Evolutionary conservation across 1,284 basidiomycete species (phyloP), one percentile per base, ranked within the genome.

Genomic region (Trichosporon sp.): DNA sequence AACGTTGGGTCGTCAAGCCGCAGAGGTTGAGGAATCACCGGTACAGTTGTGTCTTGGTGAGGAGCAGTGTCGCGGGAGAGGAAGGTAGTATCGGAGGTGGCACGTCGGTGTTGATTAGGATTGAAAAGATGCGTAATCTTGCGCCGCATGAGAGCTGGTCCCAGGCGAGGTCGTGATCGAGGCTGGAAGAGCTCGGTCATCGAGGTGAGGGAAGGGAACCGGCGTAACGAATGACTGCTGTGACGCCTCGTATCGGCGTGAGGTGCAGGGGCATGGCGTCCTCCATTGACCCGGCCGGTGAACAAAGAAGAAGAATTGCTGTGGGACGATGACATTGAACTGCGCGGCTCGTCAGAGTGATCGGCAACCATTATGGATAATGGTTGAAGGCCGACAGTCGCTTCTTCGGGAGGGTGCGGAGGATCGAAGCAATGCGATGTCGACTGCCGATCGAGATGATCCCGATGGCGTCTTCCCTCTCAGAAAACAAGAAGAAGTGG

Each of bases 91-190:
- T 54, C 25, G 49, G 49, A 54, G 14, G 16, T 16, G 16, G 25
- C 19, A 8, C 49, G 49, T 54, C 49, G 49, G 7, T 54, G 49
- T 2, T 31, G 49, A 7, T 14, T 49, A 9, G 25, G 6, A 16
- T 31, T 54, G 49, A 54, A 54, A 27, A 54, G 49, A n/a, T 54
- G 49, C 13, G 49, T 29, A n/a, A 54, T 54, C 49, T 54, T 54
- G 25, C 49, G 49, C 29, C 49, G 49, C 14, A 54, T 9, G 14
- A 8, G 16, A 29, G 49, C 29, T 14, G 49, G 49, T 29, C 49
- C 25, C 25, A 54, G 9, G 6, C 49, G 49, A 29, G 49, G 19
- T n/a, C 49, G 49, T 25, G 49, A 27, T n/a, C 49, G 27, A 11
- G 25, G 13, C n/a, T 29, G 49, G n/a, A 54, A 54, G 8, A 54